Percentiles rank a stretch among this genome's conserved stretches.
Evolutionary conservation across 495 filamentous ascomycete genomes (phyloP).

Genomic region (Aspergillus steynii): DNA sequence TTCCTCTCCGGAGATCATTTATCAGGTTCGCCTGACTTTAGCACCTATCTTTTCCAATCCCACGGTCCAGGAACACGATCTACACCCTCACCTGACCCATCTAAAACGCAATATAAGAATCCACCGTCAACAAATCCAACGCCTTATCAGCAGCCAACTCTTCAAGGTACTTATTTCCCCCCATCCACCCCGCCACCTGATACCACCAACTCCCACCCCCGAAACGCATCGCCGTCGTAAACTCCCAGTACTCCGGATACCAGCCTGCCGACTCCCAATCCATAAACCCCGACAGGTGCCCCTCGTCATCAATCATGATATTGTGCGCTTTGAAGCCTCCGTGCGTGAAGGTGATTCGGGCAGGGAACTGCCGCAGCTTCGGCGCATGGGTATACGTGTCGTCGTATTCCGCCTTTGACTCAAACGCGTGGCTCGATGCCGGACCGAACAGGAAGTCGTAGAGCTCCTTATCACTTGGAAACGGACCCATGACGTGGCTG

Average conservation of each 20-base stretch:
- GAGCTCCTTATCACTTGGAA: slow-evolving; percentile 9
- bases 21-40: too few species aligned
- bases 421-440: slow-evolving; percentile 14
- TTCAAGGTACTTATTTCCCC: slow-evolving; percentile 22
- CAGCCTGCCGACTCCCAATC: slow-evolving; percentile 56
- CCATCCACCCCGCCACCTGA: slow-evolving; percentile 28
- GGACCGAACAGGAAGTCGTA: slow-evolving; percentile 15
- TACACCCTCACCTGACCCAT: neutral
- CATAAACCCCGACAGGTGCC: slow-evolving; percentile 49
- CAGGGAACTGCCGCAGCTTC: slow-evolving; percentile 14
- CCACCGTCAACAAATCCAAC: slow-evolving; percentile 26
- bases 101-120: slow-evolving; percentile 25
- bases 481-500: slow-evolving; percentile 20
- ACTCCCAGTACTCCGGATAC: slow-evolving; percentile 59
- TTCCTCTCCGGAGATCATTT: too few species aligned
- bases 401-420: slow-evolving; percentile 22
- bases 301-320: slow-evolving; percentile 43
- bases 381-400: slow-evolving; percentile 21
- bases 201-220: slow-evolving; percentile 28
- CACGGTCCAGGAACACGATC: too few species aligned
- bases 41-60: too few species aligned
- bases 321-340: slow-evolving; percentile 51
- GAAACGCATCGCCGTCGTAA: slow-evolving; percentile 34
- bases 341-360: slow-evolving; percentile 44
- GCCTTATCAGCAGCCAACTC: slow-evolving; percentile 28